phyloP scores from a whole-genome alignment of 1,284 basidiomycete genomes.

The Mycena sp. region DNA sequence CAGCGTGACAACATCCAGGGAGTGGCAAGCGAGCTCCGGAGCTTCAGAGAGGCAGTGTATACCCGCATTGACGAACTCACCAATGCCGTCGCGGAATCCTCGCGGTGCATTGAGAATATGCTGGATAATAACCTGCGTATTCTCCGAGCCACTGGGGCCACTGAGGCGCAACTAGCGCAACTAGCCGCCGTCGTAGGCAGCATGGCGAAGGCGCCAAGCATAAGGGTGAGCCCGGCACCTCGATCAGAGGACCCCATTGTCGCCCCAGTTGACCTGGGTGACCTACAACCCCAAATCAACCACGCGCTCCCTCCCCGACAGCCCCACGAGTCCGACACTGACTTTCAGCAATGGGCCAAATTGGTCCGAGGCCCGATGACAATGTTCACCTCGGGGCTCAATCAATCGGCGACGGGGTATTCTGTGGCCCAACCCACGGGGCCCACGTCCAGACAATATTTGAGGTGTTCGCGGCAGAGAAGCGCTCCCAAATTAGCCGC shows the following conservation, averaged over 20 bases:
- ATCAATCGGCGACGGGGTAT: neutral
- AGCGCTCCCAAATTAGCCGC: neutral
- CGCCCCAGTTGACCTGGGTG: too few relatives aligned
- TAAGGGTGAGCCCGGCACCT: too few relatives aligned
- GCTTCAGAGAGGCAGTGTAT: neutral
- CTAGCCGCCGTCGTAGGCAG: neutral
- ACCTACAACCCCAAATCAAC: too few relatives aligned
- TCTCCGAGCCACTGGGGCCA: neutral
- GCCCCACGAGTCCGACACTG: too few relatives aligned
- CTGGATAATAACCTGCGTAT: slow-evolving; percentile 6
- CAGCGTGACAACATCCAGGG: neutral
- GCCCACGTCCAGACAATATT: neutral
- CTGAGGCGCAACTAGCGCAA: neutral
- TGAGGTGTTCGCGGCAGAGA: slow-evolving; percentile 3
- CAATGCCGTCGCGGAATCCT: neutral
- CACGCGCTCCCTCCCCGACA: too few relatives aligned
- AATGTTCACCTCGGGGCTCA: neutral
- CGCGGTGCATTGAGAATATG: neutral
- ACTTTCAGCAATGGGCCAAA: too few relatives aligned
- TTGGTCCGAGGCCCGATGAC: too few relatives aligned
- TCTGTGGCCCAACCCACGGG: neutral
- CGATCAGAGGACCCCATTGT: too few relatives aligned
- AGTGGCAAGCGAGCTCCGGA: neutral
- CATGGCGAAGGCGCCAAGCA: neutral
- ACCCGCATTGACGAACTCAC: neutral